Base-by-base conservation (phyloP, 2,329 filamentous ascomycete species). In the Penicillium sp. region DNA sequence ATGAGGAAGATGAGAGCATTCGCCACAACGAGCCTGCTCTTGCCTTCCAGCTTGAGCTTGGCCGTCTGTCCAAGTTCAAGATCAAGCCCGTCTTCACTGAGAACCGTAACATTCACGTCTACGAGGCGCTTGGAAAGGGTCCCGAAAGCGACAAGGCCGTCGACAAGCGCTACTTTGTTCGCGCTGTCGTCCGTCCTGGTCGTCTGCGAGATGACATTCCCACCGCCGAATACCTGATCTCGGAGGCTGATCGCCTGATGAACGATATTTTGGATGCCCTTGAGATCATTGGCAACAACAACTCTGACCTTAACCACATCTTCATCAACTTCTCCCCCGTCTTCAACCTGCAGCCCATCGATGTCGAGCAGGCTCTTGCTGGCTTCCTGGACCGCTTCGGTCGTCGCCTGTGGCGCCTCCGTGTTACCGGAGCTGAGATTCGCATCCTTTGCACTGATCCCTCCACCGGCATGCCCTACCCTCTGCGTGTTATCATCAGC, bases 251-350 rank as follows among this genome's bases (percentile, higher is more conserved):
- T 69, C 87, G 94, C 59, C 82, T 97, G 65, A 92, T 99, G 83
- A 97, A 90, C 71, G 94, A 99, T 70, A 97, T 99, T 67, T 85
- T 97, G 47, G 94, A 99, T 70, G 94, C 94, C 42, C 81, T 99
- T 53, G 94, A 99, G 81, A 96, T 99, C 65, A 95, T 96, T 69
- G 94, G 94, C 70, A 96, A 96, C 82, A 97, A 96, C 80, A 95
- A 95, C 79, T 96, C 94, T 47, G 94, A 99, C 81, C 83, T 99
- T 70, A 99, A 99, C 81, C 94, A 99, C 79, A 94, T 99, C 82
- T 99, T 99, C 81, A 94, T 99, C 82, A 97, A 99, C 83, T 99
- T 99, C 79, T 94, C 90, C 0, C 90, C 92, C 9, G 89, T 96
- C 53, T 97, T 99, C 85, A 90, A 91, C 71, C 85, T 99, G 45